Conservation (phyloP, 148 eudicot species). For the Rheum nobile region DNA sequence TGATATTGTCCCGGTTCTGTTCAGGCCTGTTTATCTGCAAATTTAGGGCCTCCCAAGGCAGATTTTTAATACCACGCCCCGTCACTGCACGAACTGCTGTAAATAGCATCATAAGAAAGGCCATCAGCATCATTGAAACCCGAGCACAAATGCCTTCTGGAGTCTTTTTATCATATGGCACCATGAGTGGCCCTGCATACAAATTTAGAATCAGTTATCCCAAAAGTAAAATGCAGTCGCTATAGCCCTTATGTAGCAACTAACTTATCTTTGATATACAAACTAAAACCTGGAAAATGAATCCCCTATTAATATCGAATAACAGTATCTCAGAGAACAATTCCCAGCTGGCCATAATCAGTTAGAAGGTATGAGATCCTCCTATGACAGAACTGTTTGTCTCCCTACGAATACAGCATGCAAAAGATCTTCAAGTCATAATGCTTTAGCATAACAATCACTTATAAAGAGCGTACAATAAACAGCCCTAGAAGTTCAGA, state of each 20-base stretch:
- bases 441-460: not conserved
- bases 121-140: constrained; percentile 23
- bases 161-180: constrained; percentile 12
- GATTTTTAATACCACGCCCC: constrained; percentile 12
- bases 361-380: not conserved
- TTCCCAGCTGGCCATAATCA: not conserved
- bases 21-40: constrained; percentile 5
- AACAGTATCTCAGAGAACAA: too few relatives aligned
- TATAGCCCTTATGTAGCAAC: not conserved
- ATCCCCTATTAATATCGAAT: not conserved
- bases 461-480: not conserved
- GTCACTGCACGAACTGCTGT: constrained; percentile 14
- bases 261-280: not conserved
- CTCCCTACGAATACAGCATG: not conserved
- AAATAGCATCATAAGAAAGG: constrained; percentile 21
- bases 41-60: constrained; percentile 9
- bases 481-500: not conserved
- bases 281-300: not conserved
- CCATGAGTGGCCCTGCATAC: constrained; percentile 14
- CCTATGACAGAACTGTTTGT: not conserved
- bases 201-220: not conserved
- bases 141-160: constrained; percentile 13
- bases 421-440: not conserved
- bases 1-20: constrained; percentile 11
- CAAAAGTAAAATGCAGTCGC: not conserved